These are phyloP conservation scores for Sclerotinia glacialis DNA, from an alignment of 2,329 filamentous ascomycete genomes.

Conservation along the genomic window DNA sequence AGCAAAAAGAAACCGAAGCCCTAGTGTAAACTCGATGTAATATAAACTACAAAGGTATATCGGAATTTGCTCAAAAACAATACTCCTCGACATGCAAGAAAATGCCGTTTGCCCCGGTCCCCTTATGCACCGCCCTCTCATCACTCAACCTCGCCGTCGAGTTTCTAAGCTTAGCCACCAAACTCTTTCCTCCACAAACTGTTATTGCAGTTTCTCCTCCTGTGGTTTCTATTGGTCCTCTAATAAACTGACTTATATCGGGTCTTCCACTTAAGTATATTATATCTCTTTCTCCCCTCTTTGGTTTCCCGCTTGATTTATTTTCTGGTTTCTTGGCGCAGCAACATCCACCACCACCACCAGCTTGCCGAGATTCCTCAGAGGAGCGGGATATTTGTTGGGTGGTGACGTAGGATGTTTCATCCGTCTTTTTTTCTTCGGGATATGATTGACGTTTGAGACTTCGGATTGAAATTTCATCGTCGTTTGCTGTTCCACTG, in stretches of 20 bases:
- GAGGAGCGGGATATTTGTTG: background rate
- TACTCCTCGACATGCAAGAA: slow-evolving; percentile 61
- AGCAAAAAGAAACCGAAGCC: background rate
- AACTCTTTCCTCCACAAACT: slow-evolving; percentile 56
- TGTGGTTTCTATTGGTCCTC: slow-evolving; percentile 54
- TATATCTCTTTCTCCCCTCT: slow-evolving; percentile 37
- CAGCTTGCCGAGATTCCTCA: background rate
- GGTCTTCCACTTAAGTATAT: slow-evolving; percentile 42
- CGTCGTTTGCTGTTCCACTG: background rate
- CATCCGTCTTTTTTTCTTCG: slow-evolving; percentile 10
- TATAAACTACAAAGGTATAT: background rate
- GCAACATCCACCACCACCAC: slow-evolving; percentile 13
- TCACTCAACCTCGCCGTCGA: slow-evolving; percentile 56
- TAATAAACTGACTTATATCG: slow-evolving; percentile 52
- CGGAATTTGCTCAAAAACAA: slow-evolving; percentile 43
- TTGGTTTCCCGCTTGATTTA: background rate
- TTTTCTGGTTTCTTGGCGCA: slow-evolving; percentile 11
- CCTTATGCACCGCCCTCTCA: slow-evolving; percentile 62
- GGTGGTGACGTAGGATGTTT: background rate
- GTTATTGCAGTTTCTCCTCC: slow-evolving; percentile 61
- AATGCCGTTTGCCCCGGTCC: slow-evolving; percentile 61
- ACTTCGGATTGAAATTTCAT: slow-evolving; percentile 9
- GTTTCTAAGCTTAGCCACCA: slow-evolving; percentile 54
- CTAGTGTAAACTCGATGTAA: background rate
- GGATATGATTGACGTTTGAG: slow-evolving; percentile 14